These are phyloP conservation scores for Puccinia novopanici DNA, from an alignment of 1,284 basidiomycete genomes.

Conservation along the genomic window DNA sequence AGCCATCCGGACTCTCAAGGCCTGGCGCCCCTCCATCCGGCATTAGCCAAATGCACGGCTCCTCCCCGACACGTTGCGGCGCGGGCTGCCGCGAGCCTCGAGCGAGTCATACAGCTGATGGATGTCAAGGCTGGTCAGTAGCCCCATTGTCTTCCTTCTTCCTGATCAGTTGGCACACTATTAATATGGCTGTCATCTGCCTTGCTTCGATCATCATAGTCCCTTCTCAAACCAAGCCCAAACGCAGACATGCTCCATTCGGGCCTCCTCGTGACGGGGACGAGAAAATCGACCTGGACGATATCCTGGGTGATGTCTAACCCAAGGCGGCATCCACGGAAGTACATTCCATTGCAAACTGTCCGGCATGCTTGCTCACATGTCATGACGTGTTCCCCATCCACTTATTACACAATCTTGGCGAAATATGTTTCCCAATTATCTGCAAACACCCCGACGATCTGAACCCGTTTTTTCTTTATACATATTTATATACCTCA, in stretches of 20 bases:
- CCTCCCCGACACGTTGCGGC: slow-evolving; percentile 23
- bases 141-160: neutral
- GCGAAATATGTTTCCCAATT: too few species aligned
- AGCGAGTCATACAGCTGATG: slow-evolving; percentile 28
- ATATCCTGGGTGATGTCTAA: slow-evolving; percentile 18
- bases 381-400: too few species aligned
- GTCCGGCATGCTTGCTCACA: too few species aligned
- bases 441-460: too few species aligned
- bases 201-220: neutral
- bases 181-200: neutral
- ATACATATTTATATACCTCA: neutral
- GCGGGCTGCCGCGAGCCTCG: slow-evolving; percentile 4
- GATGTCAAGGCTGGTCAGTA: slow-evolving; percentile 31
- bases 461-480: too few species aligned
- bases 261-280: neutral
- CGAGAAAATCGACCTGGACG: slow-evolving; percentile 17
- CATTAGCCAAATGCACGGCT: slow-evolving; percentile 22
- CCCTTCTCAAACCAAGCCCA: neutral
- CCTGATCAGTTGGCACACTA: neutral
- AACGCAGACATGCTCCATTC: neutral
- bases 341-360: neutral
- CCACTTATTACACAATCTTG: too few species aligned
- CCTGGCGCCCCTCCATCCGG: slow-evolving; percentile 31
- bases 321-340: neutral
- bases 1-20: slow-evolving; percentile 22